These are phyloP conservation scores for Pholiota microspora DNA, from an alignment of 768 basidiomycete species.

Conservation along the genomic window DNA sequence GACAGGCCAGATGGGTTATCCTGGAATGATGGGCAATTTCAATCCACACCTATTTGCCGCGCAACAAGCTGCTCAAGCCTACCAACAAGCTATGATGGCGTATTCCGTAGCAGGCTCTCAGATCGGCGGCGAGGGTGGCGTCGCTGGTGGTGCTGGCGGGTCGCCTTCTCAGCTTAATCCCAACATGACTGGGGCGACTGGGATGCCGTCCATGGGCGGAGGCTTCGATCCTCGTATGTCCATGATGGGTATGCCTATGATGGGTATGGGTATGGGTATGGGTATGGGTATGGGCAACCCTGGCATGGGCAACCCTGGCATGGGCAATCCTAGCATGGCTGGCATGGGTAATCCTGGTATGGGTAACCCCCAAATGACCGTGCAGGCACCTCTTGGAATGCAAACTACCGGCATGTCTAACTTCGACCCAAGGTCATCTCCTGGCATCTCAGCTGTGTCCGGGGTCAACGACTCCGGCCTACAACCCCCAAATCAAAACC, in stretches of 20 bases:
- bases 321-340: slow-evolving; percentile 73
- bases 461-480: slow-evolving; percentile 31
- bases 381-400: slow-evolving; percentile 40
- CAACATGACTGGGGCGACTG: slow-evolving; percentile 47
- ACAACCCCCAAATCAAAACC: slow-evolving; percentile 33
- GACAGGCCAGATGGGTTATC: slow-evolving; percentile 50
- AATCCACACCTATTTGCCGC: slow-evolving; percentile 85
- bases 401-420: slow-evolving; percentile 63
- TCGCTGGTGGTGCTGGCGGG: slow-evolving; percentile 32
- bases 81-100: slow-evolving; percentile 87
- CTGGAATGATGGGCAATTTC: slow-evolving; percentile 56
- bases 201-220: slow-evolving; percentile 25
- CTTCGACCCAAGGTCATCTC: slow-evolving; percentile 59
- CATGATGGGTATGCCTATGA: slow-evolving; percentile 77
- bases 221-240: slow-evolving; percentile 77
- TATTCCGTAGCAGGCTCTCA: slow-evolving; percentile 77
- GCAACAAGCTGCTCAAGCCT: slow-evolving; percentile 82
- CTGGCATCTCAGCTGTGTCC: slow-evolving; percentile 25
- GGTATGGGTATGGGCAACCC: slow-evolving; percentile 27
- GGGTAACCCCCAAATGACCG: slow-evolving; percentile 22
- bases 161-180: slow-evolving; percentile 36
- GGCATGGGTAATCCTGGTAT: slow-evolving; percentile 30
- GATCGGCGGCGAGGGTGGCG: slow-evolving; percentile 54
- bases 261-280: slow-evolving; percentile 45
- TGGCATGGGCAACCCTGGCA: too few species aligned